These are phyloP conservation scores for Aspergillus arachidicola DNA, from an alignment of 2,329 filamentous ascomycete genomes.

Conservation along the genomic window DNA sequence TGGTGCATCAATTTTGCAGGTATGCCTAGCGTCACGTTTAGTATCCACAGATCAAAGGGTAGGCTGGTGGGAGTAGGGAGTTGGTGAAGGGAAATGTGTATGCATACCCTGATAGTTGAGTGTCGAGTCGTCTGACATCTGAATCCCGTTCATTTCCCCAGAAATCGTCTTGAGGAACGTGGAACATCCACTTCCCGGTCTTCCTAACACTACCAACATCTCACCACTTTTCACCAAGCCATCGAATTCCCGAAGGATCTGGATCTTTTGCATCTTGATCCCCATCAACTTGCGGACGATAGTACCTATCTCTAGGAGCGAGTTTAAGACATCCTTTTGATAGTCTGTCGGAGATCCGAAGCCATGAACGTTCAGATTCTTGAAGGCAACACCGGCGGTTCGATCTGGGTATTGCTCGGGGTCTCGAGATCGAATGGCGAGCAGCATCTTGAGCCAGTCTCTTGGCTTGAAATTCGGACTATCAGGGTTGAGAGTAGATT, in stretches of 20 bases:
- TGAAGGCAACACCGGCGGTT: constrained; percentile 28
- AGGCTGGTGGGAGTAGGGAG: not conserved
- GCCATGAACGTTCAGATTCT: constrained; percentile 65
- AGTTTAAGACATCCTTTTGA: constrained; percentile 65
- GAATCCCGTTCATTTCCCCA: constrained; percentile 76
- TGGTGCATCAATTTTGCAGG: constrained; percentile 60
- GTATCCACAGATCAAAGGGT: not conserved
- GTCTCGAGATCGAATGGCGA: constrained; percentile 23
- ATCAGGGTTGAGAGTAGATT: constrained; percentile 23
- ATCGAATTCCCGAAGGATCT: constrained; percentile 63
- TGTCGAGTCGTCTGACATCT: constrained; percentile 48
- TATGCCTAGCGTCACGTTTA: constrained; percentile 30
- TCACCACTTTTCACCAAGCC: constrained; percentile 59
- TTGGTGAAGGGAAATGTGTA: not conserved
- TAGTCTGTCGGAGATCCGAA: constrained; percentile 67
- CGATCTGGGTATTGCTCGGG: constrained; percentile 19
- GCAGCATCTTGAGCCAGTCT: constrained; percentile 26
- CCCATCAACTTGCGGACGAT: constrained; percentile 15
- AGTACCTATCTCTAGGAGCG: constrained; percentile 50
- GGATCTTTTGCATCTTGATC: constrained; percentile 20
- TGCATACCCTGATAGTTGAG: constrained; percentile 29
- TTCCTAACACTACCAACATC: constrained; percentile 55
- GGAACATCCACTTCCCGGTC: constrained; percentile 58
- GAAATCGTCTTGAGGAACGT: constrained; percentile 82
- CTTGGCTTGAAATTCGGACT: constrained; percentile 24